These are phyloP conservation scores for Schizosaccharomyces osmophilus DNA, from an alignment of 805 yeast species.

Conservation along the genomic window DNA sequence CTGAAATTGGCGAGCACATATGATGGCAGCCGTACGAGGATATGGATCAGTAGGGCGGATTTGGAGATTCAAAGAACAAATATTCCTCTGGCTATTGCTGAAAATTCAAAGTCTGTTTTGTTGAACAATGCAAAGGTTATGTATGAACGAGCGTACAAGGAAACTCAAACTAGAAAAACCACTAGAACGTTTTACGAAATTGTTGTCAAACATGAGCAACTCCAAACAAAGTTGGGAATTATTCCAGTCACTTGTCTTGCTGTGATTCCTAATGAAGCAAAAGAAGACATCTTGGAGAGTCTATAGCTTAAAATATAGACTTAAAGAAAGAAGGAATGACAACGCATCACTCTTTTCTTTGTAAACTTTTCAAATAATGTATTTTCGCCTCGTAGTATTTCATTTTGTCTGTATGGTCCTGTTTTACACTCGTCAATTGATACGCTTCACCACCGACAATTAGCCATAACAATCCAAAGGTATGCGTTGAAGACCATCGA, in stretches of 20 bases:
- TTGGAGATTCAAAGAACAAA: neutral
- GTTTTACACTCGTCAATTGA: neutral
- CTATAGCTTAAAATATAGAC: neutral
- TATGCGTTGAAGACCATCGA: neutral
- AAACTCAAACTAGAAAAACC: neutral
- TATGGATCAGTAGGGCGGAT: neutral
- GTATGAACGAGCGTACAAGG: neutral
- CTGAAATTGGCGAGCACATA: neutral
- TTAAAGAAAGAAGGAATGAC: neutral
- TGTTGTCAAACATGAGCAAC: neutral
- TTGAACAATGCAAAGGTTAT: neutral
- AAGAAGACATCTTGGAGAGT: neutral
- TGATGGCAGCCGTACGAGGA: neutral
- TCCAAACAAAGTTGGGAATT: neutral
- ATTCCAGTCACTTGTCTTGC: neutral
- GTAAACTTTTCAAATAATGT: neutral
- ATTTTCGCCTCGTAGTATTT: neutral
- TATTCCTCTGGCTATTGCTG: neutral
- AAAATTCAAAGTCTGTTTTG: neutral
- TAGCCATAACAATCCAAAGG: neutral
- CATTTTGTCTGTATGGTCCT: neutral
- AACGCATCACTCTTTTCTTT: neutral
- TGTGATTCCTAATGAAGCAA: neutral
- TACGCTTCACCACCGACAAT: neutral
- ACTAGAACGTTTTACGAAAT: neutral